These are phyloP conservation scores for Trifolium fragiferum DNA, from an alignment of 306 rosid genomes.

Conservation along the genomic window DNA sequence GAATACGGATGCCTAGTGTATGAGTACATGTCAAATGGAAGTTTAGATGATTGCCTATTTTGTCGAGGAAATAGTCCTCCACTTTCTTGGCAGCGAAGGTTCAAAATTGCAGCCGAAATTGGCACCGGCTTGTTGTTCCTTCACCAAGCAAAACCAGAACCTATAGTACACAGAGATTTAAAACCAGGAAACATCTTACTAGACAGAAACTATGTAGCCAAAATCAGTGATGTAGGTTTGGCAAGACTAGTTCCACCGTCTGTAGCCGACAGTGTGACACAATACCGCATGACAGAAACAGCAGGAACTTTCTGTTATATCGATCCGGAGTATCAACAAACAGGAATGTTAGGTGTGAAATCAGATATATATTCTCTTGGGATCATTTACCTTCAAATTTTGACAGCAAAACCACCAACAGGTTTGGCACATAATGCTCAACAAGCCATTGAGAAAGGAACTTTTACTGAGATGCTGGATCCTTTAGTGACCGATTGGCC, in stretches of 20 bases:
- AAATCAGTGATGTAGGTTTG: conserved; percentile 90
- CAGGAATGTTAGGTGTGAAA: conserved; percentile 95
- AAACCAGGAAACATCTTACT: conserved; percentile 90
- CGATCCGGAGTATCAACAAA: conserved; percentile 96
- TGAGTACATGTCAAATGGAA: conserved; percentile 89
- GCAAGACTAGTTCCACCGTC: conserved; percentile 90
- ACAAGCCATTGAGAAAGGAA: conserved; percentile 69
- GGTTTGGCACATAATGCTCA: conserved; percentile 83
- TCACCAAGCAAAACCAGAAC: conserved; percentile 96
- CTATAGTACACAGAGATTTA: conserved; percentile 94
- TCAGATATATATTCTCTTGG: conserved; percentile 94
- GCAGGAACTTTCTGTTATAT: conserved; percentile 98
- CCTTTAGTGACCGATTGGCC: conserved; percentile 86
- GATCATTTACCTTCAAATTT: conserved; percentile 73
- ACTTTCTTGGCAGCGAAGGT: conserved; percentile 86
- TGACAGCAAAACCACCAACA: conserved; percentile 88
- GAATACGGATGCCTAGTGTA: conserved; percentile 94
- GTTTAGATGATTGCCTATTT: conserved; percentile 82
- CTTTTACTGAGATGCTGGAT: conserved; percentile 66
- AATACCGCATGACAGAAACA: conserved; percentile 82
- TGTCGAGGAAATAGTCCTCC: conserved; percentile 58
- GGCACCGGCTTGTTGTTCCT: conserved; percentile 87
- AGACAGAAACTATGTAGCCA: conserved; percentile 77
- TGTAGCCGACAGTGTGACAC: conserved; percentile 71
- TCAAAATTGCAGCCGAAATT: conserved; percentile 85